Conservation (phyloP, 495 filamentous ascomycete species). For the Penicillium chermesinum region DNA sequence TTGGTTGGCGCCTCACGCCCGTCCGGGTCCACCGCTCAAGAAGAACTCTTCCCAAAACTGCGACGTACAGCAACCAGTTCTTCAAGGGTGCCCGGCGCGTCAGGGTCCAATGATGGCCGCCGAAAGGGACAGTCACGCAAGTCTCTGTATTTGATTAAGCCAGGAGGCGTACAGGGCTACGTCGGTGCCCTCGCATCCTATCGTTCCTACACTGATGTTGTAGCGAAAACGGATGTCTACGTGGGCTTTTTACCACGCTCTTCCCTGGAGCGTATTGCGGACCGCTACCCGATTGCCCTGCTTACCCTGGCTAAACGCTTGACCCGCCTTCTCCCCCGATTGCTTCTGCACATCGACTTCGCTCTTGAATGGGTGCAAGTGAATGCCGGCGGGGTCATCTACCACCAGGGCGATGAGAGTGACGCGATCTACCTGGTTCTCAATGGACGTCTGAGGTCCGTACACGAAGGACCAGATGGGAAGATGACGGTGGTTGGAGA, state of each 20-base stretch:
- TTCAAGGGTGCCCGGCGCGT: conserved; percentile 32
- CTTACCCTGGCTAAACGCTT: conserved; percentile 93
- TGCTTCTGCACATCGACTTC: conserved; percentile 96
- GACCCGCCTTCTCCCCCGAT: conserved; percentile 80
- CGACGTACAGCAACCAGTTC: conserved; percentile 45
- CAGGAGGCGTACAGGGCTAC: conserved; percentile 91
- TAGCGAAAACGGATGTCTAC: conserved; percentile 97
- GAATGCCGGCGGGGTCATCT: conserved; percentile 87
- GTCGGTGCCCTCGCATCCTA: conserved; percentile 90
- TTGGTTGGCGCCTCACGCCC: conserved; percentile 34
- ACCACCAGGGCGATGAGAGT: conserved; percentile 90
- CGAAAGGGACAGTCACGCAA: conserved; percentile 53
- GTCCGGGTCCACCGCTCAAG: conserved; percentile 23
- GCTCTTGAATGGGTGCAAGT: conserved; percentile 98
- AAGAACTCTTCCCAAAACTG: conserved; percentile 46
- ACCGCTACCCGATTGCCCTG: conserved; percentile 84
- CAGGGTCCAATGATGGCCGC: conserved; percentile 34
- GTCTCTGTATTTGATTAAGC: conserved; percentile 89
- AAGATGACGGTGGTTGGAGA: conserved; percentile 88
- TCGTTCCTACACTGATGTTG: conserved; percentile 91
- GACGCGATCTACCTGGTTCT: conserved; percentile 98
- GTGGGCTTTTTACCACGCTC: conserved; percentile 88
- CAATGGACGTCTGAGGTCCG: conserved; percentile 79
- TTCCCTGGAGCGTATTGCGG: conserved; percentile 86
- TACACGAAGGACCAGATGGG: conserved; percentile 71